Base-by-base conservation (phyloP, 371 early-diverging fungal species). In the Mortierella sp. region DNA sequence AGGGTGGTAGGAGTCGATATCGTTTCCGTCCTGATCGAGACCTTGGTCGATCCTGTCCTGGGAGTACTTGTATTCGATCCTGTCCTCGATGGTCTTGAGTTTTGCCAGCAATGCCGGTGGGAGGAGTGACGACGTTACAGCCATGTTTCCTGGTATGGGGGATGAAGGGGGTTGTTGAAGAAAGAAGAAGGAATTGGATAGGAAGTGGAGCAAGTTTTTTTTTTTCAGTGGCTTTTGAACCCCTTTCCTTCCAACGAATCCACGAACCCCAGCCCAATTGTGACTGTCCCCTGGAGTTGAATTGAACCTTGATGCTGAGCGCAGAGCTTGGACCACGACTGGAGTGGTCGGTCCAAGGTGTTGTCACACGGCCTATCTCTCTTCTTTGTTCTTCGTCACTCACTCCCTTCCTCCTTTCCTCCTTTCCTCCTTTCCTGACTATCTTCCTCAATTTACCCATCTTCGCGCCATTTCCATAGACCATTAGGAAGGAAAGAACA, bases 1-100 rank as follows among this genome's bases (percentile, higher is more conserved):
- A 46, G 48, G 16, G 4, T 29, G 75, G 71, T 49, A 51, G n/a
- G 78, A 75, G 21, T 82, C 82, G 72, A 86, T 79, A 14, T 86
- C 86, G 48, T 86, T 86, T 6, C 86, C 86, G 51, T 82, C 80
- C 48, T 85, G 72, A 49, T 85, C 86, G 44, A 86, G 72, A 0
- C 82, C 86, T 46, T 86, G 86, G 44, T 86, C 86, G 70, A 86
- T 86, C 78, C 86, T 55, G 63, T 86, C 86, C 73, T 86, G 86
- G 7, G 86, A 86, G 68, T 86, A 86, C 73, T 79, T 82, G 82
- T 86, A 86, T 29, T 70, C 55, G 77, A 82, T 77, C 65, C 82
- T 74, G 77, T 86, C 86, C 63, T 86, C 86, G 4, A 86, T 82
- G 1, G 71, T 49, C 75, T 79, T 60, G 55, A 86, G 80, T 7